phyloP scores from a whole-genome alignment of 192 early-diverging fungal genomes.

The Kappamyces sp. region DNA sequence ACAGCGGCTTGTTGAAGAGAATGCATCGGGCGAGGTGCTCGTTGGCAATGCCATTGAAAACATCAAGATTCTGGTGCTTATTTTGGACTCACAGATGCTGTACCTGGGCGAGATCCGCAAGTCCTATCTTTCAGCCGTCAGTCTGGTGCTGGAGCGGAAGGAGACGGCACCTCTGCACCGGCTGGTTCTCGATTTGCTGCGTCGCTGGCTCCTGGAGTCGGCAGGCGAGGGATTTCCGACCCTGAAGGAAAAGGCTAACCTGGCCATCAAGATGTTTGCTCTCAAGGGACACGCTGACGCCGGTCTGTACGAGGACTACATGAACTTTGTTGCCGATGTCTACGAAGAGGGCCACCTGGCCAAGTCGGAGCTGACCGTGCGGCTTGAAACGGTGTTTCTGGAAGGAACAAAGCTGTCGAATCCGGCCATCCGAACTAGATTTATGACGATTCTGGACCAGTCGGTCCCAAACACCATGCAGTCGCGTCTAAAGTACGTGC shows the following conservation, averaged over 20 bases:
- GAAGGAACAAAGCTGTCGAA: constrained; percentile 78
- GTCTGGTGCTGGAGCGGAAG: constrained; percentile 79
- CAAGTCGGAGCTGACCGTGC: constrained; percentile 85
- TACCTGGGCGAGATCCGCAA: constrained; percentile 75
- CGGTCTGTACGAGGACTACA: constrained; percentile 72
- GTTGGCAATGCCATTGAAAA: constrained; percentile 36
- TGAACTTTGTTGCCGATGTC: constrained; percentile 85
- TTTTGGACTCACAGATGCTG: constrained; percentile 32
- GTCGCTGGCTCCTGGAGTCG: constrained; percentile 80
- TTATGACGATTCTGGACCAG: constrained; percentile 74
- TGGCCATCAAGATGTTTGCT: constrained; percentile 88
- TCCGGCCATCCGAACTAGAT: constrained; percentile 70
- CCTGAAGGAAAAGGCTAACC: constrained; percentile 89
- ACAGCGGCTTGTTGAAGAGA: constrained; percentile 73
- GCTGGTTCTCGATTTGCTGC: constrained; percentile 74
- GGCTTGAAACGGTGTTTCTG: constrained; percentile 91
- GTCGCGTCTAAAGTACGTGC: constrained; percentile 77
- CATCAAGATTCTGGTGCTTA: constrained; percentile 47
- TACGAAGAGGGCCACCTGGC: constrained; percentile 79
- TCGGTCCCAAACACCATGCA: constrained; percentile 55
- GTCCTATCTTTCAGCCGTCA: constrained; percentile 72
- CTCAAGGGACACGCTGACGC: constrained; percentile 67
- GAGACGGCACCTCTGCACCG: constrained; percentile 67
- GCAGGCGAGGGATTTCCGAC: constrained; percentile 85
- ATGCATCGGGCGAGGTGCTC: constrained; percentile 21